Base-by-base conservation (phyloP, 2,329 filamentous ascomycete genomes). In the Exophiala aquamarina region DNA sequence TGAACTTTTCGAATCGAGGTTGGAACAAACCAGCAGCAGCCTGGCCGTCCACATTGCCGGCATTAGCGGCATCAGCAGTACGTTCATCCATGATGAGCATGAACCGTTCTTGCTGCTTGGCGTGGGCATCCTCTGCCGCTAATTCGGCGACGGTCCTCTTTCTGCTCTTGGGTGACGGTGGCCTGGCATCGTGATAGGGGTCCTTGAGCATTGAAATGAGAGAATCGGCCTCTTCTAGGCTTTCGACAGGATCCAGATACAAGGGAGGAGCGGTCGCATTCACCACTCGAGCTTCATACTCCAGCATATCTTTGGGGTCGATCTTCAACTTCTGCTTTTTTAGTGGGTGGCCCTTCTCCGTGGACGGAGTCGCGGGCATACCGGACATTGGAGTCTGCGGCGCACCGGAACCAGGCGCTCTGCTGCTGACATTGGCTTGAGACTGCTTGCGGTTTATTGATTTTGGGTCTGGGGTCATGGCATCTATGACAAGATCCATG, bases 71-170 rank as follows among this genome's bases (percentile, higher is more conserved):
- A 3, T 79, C 76, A 11, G 75, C 74, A 50, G 90, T 77, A 4
- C 89, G 81, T 59, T 96, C 92, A 61, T 98, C 93, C 69, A 91
- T 82, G 17, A 89, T 84, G 41, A 97, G 83, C 89, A 98, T 93
- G 58, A 89, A 94, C 37, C 89, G 82, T 68, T 98, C 91, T 55
- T 89, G 84, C 49, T 90, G 88, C 17, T 91, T 92, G 1, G 90
- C 89, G 50, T 89, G 78, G 1, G 93, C 92, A 69, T 98, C 91
- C 62, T 98, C 93, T 6, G 92, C 92, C 7, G 89, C 93, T 73
- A 97, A 82, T 64, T 98, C 92, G 7, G 93, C 93, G 14, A 94
- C 85, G 0, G 93, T 98, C 53, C 92, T 83, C 75, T 98, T 97
- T 47, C 93, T 79, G 6, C 84, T 85, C 75, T 95, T 96, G 3